Conservation (phyloP, 768 basidiomycete genomes). For the Mycena alexandri region DNA sequence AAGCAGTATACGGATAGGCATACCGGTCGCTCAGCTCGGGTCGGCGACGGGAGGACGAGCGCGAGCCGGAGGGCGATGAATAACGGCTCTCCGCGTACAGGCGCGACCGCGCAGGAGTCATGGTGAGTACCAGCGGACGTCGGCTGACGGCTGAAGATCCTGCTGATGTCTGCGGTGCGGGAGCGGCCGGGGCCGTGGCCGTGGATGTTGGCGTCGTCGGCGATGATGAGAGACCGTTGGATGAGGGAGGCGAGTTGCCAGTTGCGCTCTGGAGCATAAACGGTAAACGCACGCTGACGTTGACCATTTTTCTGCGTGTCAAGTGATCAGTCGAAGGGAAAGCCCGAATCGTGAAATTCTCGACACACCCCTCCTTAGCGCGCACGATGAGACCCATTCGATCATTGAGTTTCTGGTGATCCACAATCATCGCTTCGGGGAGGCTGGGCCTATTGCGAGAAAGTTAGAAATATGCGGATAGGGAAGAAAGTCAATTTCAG, state of each 20-base stretch:
- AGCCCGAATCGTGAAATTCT: neutral
- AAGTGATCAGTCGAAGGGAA: conserved; percentile 10
- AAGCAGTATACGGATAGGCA: neutral
- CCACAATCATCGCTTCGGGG: conserved; percentile 40
- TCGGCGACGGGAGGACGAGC: conserved; percentile 15
- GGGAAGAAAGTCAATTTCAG: neutral
- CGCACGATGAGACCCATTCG: conserved; percentile 70
- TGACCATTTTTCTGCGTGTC: conserved; percentile 74
- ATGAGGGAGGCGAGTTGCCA: neutral
- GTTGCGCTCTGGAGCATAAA: conserved; percentile 65
- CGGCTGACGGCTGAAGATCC: neutral
- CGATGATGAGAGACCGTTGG: neutral
- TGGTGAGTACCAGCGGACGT: conserved; percentile 15
- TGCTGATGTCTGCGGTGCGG: neutral
- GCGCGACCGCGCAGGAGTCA: conserved; percentile 13
- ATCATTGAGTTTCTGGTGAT: conserved; percentile 66
- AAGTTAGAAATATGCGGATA: neutral
- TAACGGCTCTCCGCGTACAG: conserved; percentile 18
- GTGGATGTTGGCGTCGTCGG: neutral
- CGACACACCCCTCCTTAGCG: conserved; percentile 68
- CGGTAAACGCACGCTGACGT: conserved; percentile 69
- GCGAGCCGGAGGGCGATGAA: conserved; percentile 3
- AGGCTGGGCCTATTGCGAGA: neutral
- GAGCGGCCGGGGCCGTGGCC: too few species aligned
- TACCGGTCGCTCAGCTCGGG: neutral